Base-by-base conservation (phyloP, 2,329 filamentous ascomycete genomes). In the Cordyceps cicadae region DNA sequence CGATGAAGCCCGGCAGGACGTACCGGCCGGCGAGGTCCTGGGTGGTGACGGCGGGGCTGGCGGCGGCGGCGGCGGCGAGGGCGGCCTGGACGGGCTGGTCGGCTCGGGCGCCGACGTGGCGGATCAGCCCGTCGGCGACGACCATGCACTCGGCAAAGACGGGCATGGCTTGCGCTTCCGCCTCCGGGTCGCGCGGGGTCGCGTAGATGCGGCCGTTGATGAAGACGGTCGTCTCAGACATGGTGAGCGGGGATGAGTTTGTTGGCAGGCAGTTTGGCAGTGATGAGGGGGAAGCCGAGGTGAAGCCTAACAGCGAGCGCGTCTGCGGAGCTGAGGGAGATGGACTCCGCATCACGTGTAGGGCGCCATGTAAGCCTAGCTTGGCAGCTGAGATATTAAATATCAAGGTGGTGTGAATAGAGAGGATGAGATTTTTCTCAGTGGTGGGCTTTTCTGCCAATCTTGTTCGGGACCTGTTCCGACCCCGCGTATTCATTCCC, bases 1-100 rank as follows among this genome's bases (percentile, higher is more conserved):
- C 82, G 45, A 84, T 78, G 70, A 85, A 84, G 15, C 81, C 77
- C 0, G 82, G 81, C 1, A 84, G 71, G 3, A 84, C 71, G 1
- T 73, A 75, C 24, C 67, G 67, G 1, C 73, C 72, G 1, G 54
- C 56, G 3, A 76, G 59, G 37, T 76, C 69, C 32, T 66, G 64
- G 0, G 45, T 48, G 3, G 45, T 14, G 19, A 12, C 26, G 4
- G 45, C 11, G n/a, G n/a, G n/a, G n/a, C n/a, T 70, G 3, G 62
- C 62, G 3, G 63, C 59, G 41, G 66, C 67, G 17, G 67, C 70
- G 3, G 62, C 62, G 3, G 63, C 59, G 41, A 65, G 66, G 4
- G 71, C 72, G 1, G 64, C 56, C 2, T 60, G 45, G 3, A 69
- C 67, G 12, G 63, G 62, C 0, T 59, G 45, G 54, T 73, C 68